Conservation (phyloP, 2,329 filamentous ascomycete species). For the Ophiosphaerella herpotricha region DNA sequence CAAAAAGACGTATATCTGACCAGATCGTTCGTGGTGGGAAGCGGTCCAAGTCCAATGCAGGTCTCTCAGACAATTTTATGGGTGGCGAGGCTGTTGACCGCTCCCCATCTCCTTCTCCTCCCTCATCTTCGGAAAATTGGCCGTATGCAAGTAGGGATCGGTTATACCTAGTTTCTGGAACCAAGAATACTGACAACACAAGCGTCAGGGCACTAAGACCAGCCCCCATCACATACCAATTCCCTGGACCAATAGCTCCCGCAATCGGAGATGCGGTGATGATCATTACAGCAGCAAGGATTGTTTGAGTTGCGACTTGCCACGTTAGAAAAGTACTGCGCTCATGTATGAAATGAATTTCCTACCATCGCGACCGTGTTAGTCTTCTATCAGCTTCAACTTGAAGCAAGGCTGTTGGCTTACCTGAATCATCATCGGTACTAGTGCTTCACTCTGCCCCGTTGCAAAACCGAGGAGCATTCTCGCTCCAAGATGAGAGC, state of each 20-base stretch:
- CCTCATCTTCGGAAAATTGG: conserved; percentile 14
- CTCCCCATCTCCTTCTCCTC: conserved; percentile 29
- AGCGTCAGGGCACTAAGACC: conserved; percentile 42
- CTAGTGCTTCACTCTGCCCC: conserved; percentile 51
- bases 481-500: conserved; percentile 45
- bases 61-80: conserved; percentile 18
- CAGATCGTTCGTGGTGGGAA: conserved; percentile 45
- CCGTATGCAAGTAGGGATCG: conserved; percentile 44
- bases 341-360: conserved; percentile 53
- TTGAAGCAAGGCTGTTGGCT: not conserved
- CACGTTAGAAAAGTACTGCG: conserved; percentile 49
- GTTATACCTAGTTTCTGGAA: conserved; percentile 52
- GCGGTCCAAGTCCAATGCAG: conserved; percentile 43
- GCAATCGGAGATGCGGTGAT: conserved; percentile 52
- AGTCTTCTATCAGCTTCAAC: not conserved
- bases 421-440: conserved; percentile 47
- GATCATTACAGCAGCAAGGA: conserved; percentile 44
- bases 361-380: conserved; percentile 3
- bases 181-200: conserved; percentile 45
- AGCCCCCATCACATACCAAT: conserved; percentile 52
- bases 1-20: conserved; percentile 49
- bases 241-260: conserved; percentile 46
- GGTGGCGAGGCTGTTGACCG: conserved; percentile 15
- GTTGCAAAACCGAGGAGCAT: conserved; percentile 49
- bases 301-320: conserved; percentile 49